Base-by-base conservation (phyloP, 345 rosid species). In the Brassica carinata region DNA sequence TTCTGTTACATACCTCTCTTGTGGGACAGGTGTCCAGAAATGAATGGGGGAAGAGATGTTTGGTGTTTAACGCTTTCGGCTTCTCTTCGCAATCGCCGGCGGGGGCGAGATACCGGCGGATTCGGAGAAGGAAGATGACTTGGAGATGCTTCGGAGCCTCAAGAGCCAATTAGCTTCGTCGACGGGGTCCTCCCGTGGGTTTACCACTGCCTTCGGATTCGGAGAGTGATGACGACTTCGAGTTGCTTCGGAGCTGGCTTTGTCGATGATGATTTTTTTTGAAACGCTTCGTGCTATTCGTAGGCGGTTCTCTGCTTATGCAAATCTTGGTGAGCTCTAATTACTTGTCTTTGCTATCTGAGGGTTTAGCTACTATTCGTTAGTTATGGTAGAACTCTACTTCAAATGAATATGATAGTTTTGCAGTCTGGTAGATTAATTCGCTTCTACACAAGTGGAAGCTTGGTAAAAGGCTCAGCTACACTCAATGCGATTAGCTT, bases 281-380 rank as follows among this genome's bases (percentile, higher is more conserved):
- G 94, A 90, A 81, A 91, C 89, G 26, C 90, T 96, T 64, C 88
- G 88, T 8, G 88, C 88, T 67, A 87, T 96, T 71, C 90, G 87
- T 85, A 84, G 81, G 65, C 88, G 98, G 64, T 93, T 93, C 81
- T 81, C 90, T 18, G 88, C 90, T 31, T 91, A 87, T 77, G 77
- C 83, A 48, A 73, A 45, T 33, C 78, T 13, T 18, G 85, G 98
- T 93, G 74, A 84, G 87, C 79, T 75, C 9, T 3, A 11, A 48
- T 58, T 67, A 17, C 19, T 53, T 19, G 64, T 5, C 36, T 33
- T 34, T 34, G 38, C 38, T 34, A 34, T 34, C 38, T 34, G 38
- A 34, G 5, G 5, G 8, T 7, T 34, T 34, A 34, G 38, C 0
- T 34, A 34, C 38, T 33, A 0, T 79, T 79, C 77, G 14, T 17